Evolutionary conservation across 257 asterid genomes (phyloP).

Genomic region (Petrea volubilis): DNA sequence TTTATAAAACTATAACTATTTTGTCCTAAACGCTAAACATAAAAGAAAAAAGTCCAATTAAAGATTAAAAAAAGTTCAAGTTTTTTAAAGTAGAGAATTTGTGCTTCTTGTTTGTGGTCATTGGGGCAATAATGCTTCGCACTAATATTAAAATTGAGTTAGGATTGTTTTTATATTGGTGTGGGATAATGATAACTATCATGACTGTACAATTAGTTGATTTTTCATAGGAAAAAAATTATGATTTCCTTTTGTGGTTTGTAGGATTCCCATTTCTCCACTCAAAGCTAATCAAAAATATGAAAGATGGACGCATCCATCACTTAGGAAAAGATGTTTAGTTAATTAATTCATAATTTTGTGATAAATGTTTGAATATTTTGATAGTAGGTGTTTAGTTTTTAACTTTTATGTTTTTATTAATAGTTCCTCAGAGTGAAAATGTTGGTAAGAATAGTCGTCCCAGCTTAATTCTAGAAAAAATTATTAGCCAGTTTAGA

Average conservation of each 20-base stretch:
- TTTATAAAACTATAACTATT: constrained; percentile 7
- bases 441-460: too few relatives aligned
- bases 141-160: constrained; percentile 23
- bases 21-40: constrained; percentile 2
- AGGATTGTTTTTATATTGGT: not conserved
- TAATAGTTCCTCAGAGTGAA: not conserved
- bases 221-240: not conserved
- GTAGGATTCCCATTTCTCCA: constrained; percentile 34
- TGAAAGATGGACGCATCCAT: not conserved
- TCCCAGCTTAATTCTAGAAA: too few relatives aligned
- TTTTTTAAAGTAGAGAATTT: not conserved
- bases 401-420: too few relatives aligned
- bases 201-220: constrained; percentile 21
- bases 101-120: constrained; percentile 26
- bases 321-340: not conserved
- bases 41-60: constrained; percentile 2
- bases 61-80: not conserved
- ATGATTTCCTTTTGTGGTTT: constrained; percentile 13
- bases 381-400: too few relatives aligned
- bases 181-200: constrained; percentile 27
- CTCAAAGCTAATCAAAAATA: not conserved
- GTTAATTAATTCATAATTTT: not conserved
- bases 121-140: constrained; percentile 25
- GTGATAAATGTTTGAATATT: not conserved
- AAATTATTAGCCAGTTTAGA: too few relatives aligned